These are phyloP conservation scores for Neopestalotiopsis rosae DNA, from an alignment of 2,329 filamentous ascomycete genomes.

Conservation along the genomic window DNA sequence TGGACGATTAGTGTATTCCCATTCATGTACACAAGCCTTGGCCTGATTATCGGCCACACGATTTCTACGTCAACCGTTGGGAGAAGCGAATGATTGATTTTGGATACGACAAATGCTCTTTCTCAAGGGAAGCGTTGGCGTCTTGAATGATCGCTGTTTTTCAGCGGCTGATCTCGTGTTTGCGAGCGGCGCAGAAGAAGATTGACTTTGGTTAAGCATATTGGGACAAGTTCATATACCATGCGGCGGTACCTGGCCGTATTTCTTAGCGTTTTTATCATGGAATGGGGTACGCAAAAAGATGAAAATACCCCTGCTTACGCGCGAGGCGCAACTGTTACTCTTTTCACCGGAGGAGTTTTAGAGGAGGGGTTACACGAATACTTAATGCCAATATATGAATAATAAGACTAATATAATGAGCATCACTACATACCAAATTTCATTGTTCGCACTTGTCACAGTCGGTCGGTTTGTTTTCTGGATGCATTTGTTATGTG, in stretches of 20 bases:
- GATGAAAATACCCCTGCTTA: not conserved
- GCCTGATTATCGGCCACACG: no score
- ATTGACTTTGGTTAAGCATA: not conserved
- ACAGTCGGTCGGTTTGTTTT: no score
- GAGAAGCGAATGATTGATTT: not conserved
- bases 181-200: not conserved
- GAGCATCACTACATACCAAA: no score
- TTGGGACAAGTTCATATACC: not conserved
- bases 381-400: not conserved
- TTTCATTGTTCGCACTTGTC: no score
- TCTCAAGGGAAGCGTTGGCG: not conserved
- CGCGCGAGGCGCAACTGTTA: not conserved
- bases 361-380: not conserved
- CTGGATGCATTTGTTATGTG: no score
- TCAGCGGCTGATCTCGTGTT: no score
- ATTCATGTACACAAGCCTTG: not conserved
- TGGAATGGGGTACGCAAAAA: not conserved
- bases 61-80: not conserved
- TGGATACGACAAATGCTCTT: not conserved
- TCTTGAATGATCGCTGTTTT: no score
- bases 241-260: not conserved
- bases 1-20: constrained; percentile 46
- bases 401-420: not conserved
- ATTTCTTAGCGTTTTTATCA: not conserved
- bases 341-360: not conserved